phyloP scores from a whole-genome alignment of 768 basidiomycete genomes.

The Panaeolus cyanescens region DNA sequence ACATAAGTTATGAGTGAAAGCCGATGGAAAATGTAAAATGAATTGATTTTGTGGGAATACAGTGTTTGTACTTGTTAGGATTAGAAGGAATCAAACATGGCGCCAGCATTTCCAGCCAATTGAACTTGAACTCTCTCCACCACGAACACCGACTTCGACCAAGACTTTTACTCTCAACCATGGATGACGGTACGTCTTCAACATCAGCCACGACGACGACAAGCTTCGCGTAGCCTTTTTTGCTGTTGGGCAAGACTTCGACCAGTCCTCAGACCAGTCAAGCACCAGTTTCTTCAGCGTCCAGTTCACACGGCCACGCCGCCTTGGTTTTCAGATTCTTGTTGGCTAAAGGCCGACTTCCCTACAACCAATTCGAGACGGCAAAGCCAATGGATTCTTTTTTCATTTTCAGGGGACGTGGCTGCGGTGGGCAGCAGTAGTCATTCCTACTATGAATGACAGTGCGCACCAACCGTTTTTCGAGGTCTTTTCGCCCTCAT shows the following conservation, averaged over 20 bases:
- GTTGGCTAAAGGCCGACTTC: constrained; percentile 48
- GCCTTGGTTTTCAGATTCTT: constrained; percentile 28
- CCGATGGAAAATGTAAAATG: not conserved
- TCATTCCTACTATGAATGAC: not conserved
- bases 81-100: not conserved
- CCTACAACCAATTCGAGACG: constrained; percentile 18
- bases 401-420: not conserved
- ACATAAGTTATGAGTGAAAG: not conserved
- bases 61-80: not conserved
- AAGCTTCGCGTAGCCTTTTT: constrained; percentile 46
- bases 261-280: constrained; percentile 25
- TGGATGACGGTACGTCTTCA: constrained; percentile 82
- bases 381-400: not conserved
- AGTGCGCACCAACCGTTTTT: not conserved
- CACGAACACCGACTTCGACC: constrained; percentile 3
- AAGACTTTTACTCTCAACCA: constrained; percentile 27
- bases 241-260: constrained; percentile 17
- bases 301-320: constrained; percentile 24
- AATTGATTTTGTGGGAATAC: not conserved
- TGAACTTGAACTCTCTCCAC: constrained; percentile 2
- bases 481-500: not conserved
- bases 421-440: not conserved
- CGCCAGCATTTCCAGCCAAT: not conserved
- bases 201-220: constrained; percentile 73
- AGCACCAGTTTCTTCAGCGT: constrained; percentile 26